These are phyloP conservation scores for Trichoderma citrinoviride DNA, from an alignment of 2,329 filamentous ascomycete species.

Conservation along the genomic window DNA sequence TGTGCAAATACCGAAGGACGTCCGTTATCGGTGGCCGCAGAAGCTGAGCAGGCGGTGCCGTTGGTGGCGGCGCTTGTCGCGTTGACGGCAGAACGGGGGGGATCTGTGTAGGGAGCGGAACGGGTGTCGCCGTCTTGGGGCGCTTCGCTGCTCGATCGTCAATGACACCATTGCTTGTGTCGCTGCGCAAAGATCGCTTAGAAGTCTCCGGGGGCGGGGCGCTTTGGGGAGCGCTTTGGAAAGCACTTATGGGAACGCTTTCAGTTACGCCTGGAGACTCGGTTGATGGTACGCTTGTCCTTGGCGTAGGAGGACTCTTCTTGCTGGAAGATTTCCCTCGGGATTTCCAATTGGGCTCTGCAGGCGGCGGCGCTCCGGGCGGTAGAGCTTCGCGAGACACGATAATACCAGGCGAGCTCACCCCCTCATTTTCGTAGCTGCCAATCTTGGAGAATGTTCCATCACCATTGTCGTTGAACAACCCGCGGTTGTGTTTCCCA, in stretches of 20 bases:
- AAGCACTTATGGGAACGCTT: too few relatives aligned
- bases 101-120: neutral
- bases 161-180: neutral
- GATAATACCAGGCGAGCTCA: constrained; percentile 31
- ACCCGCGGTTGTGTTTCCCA: constrained; percentile 3
- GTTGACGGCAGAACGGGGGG: neutral
- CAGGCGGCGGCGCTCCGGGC: constrained; percentile 22
- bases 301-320: neutral
- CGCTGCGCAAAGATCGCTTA: constrained; percentile 4
- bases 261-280: too few relatives aligned
- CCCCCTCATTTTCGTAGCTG: constrained; percentile 27
- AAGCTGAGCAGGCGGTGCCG: neutral
- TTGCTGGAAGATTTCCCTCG: neutral
- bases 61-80: neutral
- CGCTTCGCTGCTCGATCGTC: neutral
- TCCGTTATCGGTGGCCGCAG: constrained; percentile 6
- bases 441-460: constrained; percentile 38
- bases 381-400: constrained; percentile 30
- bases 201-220: neutral
- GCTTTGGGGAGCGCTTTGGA: too few relatives aligned
- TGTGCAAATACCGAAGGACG: constrained; percentile 28
- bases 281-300: neutral
- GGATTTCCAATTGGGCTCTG: neutral
- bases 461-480: constrained; percentile 42
- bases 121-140: constrained; percentile 1